Evolutionary conservation across 164 flowering plant species (phyloP).

Genomic region (Malania oleifera): DNA sequence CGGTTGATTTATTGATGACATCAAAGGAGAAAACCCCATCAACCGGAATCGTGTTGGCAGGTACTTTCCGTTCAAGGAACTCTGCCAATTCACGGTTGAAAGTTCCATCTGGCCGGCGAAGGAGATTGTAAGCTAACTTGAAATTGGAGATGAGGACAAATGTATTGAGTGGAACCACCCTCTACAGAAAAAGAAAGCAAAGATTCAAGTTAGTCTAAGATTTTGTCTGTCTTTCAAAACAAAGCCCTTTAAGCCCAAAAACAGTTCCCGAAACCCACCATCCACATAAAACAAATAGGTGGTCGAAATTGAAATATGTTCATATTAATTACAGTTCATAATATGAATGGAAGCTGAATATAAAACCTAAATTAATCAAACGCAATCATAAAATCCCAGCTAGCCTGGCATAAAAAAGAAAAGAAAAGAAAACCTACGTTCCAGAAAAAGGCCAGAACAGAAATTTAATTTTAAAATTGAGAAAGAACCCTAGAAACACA

Average conservation of each 20-base stretch:
- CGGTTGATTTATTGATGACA: constrained; percentile 42
- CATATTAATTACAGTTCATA: too few species aligned
- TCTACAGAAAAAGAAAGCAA: constrained; percentile 27
- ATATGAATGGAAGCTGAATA: too few species aligned
- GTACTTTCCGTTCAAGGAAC: constrained; percentile 63
- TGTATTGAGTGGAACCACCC: constrained; percentile 63
- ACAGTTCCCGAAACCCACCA: too few species aligned
- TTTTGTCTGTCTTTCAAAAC: too few species aligned
- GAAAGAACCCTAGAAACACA: background rate
- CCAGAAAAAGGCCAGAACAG: background rate
- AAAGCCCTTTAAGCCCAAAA: too few species aligned
- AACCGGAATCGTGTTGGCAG: constrained; percentile 49
- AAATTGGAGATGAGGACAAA: constrained; percentile 76
- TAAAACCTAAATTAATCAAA: too few species aligned
- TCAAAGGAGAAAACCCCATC: constrained; percentile 67
- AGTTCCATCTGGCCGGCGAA: constrained; percentile 62
- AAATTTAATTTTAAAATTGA: too few species aligned
- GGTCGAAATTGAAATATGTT: too few species aligned
- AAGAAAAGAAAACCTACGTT: background rate
- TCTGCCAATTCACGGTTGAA: constrained; percentile 62
- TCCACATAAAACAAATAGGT: too few species aligned
- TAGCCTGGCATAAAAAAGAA: background rate
- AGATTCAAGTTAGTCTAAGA: too few species aligned
- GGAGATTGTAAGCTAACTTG: constrained; percentile 67
- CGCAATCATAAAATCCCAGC: too few species aligned